Evolutionary conservation across 2,329 filamentous ascomycete genomes (phyloP).

Genomic region (Proliferodiscus dingleyae): DNA sequence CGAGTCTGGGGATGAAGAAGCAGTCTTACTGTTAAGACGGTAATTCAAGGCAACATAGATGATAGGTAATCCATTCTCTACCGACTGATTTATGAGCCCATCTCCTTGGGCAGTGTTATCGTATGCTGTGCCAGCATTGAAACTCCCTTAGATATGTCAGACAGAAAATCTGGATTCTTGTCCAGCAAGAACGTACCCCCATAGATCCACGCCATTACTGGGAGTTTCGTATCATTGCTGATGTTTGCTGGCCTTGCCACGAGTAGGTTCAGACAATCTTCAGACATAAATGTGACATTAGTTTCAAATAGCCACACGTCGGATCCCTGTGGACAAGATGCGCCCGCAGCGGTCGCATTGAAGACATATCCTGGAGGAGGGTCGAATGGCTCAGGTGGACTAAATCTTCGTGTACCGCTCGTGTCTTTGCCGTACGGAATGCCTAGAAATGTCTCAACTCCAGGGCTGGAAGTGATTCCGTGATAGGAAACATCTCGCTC

Average conservation of each 20-base stretch:
- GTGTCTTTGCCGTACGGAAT: conserved; percentile 7
- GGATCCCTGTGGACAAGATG: conserved; percentile 5
- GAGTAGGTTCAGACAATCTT: conserved; percentile 58
- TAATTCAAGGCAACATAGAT: conserved; percentile 74
- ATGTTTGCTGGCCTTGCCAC: conserved; percentile 14
- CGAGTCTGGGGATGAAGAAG: too few species aligned
- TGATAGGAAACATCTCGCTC: too few species aligned
- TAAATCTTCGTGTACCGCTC: background rate
- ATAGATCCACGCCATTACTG: conserved; percentile 64
- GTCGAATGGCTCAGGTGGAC: conserved; percentile 1
- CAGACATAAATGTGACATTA: conserved; percentile 23
- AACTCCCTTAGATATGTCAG: too few species aligned
- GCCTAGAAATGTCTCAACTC: conserved; percentile 5
- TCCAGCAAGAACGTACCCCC: too few species aligned
- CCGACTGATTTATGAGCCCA: conserved; percentile 41
- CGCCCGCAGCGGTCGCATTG: background rate
- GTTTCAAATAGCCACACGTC: background rate
- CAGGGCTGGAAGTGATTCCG: background rate
- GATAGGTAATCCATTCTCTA: conserved; percentile 52
- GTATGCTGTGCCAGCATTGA: conserved; percentile 44
- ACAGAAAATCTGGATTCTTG: too few species aligned
- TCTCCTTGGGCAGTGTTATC: conserved; percentile 44
- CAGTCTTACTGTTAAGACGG: conserved; percentile 63
- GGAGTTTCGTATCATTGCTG: conserved; percentile 42
- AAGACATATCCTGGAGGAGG: background rate